Evolutionary conservation across 768 basidiomycete species (phyloP), one percentile per base, ranked within the genome.

Genomic region (Tephrocybe sp.): DNA sequence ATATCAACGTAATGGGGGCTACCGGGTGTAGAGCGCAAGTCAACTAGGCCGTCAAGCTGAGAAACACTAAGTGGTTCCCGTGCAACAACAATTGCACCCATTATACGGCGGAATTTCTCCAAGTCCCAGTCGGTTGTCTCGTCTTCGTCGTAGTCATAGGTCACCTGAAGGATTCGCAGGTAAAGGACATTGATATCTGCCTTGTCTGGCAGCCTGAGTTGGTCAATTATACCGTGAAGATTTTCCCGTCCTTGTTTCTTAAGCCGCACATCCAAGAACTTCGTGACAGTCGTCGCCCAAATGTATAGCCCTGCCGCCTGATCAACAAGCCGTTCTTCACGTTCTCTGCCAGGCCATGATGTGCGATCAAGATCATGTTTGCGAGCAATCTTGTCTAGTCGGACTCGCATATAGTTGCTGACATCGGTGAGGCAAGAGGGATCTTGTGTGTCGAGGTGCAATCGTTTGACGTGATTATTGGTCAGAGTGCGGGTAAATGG

Each of bases 111-210:
- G 16, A 43, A 43, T 13, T 6, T 43, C 13, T 43, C 42, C 2
- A 31, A 23, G 13, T 43, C 42, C 42, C 26, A 16, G 4, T 40
- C 39, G 7, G 32, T 13, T 5, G 36, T 38, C 3, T 31, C 42
- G 1, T 30, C n/a, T n/a, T 26, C 42, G 26, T 10, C 1, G 13
- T 13, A 36, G 35, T 30, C 26, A 23, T 43, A 31, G 12, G 42
- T 43, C 9, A 17, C 11, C 42, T 31, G 10, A 11, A 43, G 26
- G 13, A 42, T 55, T 20, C n/a, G 23, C 5, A 5, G 2, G 35
- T 58, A 58, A n/a, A 58, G 45, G 13, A 26, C 32, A 48, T 55
- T 53, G 35, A 55, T 53, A 38, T 50, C 51, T 22, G 20, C 39
- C 43, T 16, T 52, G 34, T 12, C 30, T 10, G 35, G 23, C 13